Evolutionary conservation across 2,329 filamentous ascomycete species (phyloP).

Genomic region (Nannizziopsis arthrosporioides): DNA sequence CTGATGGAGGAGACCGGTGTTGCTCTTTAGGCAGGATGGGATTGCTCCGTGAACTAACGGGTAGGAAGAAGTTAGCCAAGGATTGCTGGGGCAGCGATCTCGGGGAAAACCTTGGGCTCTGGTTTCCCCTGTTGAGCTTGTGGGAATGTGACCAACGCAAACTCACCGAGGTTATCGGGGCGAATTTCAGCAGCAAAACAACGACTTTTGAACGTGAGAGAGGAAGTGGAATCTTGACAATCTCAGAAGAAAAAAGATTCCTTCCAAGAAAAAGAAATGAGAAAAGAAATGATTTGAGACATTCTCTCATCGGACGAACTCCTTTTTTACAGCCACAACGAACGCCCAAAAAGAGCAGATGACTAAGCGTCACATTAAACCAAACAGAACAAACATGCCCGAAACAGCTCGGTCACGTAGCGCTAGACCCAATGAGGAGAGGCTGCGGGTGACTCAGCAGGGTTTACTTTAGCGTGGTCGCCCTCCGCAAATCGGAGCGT

Average conservation of each 20-base stretch:
- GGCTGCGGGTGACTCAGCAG: slow-evolving; percentile 3
- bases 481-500: not conserved
- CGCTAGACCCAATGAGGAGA: not conserved
- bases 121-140: not conserved
- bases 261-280: no score
- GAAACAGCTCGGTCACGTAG: not conserved
- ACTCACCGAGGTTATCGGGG: slow-evolving; percentile 6
- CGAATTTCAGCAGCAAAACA: no score
- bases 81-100: not conserved
- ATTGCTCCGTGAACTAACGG: slow-evolving; percentile 3
- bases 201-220: no score
- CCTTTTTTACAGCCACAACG: no score
- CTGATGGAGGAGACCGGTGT: no score
- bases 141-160: not conserved
- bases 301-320: no score
- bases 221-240: no score
- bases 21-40: not conserved
- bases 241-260: no score
- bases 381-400: not conserved
- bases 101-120: slow-evolving; percentile 1
- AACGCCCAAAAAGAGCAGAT: no score
- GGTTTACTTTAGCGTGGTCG: not conserved
- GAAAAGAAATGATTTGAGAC: no score
- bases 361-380: not conserved
- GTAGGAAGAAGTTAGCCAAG: slow-evolving; percentile 6